These are phyloP conservation scores for Penicillium bovifimosum DNA, from an alignment of 495 filamentous ascomycete genomes.

Conservation along the genomic window DNA sequence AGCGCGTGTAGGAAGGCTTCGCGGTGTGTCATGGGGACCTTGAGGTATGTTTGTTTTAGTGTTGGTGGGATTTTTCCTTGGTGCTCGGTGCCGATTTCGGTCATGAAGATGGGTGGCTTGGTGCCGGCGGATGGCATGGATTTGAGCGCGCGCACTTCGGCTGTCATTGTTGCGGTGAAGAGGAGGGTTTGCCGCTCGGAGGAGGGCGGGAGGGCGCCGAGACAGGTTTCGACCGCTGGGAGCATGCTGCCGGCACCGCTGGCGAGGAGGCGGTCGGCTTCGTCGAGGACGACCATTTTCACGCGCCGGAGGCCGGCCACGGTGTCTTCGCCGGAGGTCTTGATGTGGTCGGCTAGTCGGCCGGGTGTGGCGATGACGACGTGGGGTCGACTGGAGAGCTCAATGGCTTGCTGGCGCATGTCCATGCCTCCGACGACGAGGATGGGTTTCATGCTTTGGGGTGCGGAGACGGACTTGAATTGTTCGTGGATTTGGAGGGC, in stretches of 20 bases:
- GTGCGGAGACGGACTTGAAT: slow-evolving; percentile 81
- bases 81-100: slow-evolving; percentile 74
- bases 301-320: slow-evolving; percentile 70
- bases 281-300: slow-evolving; percentile 86
- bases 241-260: slow-evolving; percentile 77
- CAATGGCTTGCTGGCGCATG: slow-evolving; percentile 85
- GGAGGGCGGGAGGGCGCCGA: slow-evolving; percentile 68
- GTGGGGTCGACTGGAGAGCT: slow-evolving; percentile 74
- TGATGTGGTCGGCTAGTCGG: slow-evolving; percentile 89
- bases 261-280: slow-evolving; percentile 86
- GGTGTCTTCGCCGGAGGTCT: slow-evolving; percentile 83
- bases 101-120: slow-evolving; percentile 75
- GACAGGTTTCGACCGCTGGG: slow-evolving; percentile 84
- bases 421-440: slow-evolving; percentile 88
- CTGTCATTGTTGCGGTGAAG: slow-evolving; percentile 94
- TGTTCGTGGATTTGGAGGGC: slow-evolving; percentile 96
- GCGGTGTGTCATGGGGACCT: slow-evolving; percentile 80
- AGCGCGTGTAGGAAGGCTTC: slow-evolving; percentile 93
- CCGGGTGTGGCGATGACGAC: slow-evolving; percentile 93
- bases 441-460: slow-evolving; percentile 75
- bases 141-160: slow-evolving; percentile 83
- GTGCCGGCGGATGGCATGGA: slow-evolving; percentile 58
- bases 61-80: slow-evolving; percentile 66
- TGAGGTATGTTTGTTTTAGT: slow-evolving; percentile 76
- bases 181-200: slow-evolving; percentile 78